Base-by-base conservation (phyloP, 148 eudicot species). In the Polygonum maritimum region DNA sequence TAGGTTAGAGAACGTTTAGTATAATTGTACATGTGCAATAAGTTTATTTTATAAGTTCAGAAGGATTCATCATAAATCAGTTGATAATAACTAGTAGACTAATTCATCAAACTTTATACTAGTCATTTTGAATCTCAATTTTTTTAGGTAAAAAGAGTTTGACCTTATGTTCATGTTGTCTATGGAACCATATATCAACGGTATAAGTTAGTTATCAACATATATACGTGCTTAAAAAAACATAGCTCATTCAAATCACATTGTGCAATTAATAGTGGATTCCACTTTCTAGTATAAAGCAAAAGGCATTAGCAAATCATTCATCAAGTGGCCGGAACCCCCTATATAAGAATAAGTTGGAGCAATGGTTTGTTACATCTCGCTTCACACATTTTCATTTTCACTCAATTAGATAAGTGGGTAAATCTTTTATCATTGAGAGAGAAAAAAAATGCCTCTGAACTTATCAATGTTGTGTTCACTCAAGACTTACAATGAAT, bases 401-500 rank as follows among this genome's bases (percentile, higher is more conserved):
- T 51, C 47, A 51, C 55, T 51, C 19, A 51, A 51, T 51, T 54
- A 18, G 58, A 1, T 12, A 26, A 60, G 38, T 26, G 9, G 38
- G 38, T 65, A 65, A 4, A 2, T 35, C 15, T 65, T 33, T 1
- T 16, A 67, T 3, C 71, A 67, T 26, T 26, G 31, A 26, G 15
- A 67, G 41, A 33, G 40, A 19, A 3, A 60, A 35, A 16, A 36
- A 15, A 67, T 67, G 71, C 3, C 71, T 67, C 71, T 67, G 19
- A 67, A 15, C 71, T 67, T 62, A 48, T 21, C 52, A 19, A 72
- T 41, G 52, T 3, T 44, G 15, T 71, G 69, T n/a, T 55, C 36
- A 72, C 26, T 54, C 49, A 45, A 78, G 48, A 38, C 77, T 5
- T 87, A 81, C 44, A 58, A 75, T 13, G 79, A 80, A 80, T 76